Evolutionary conservation across 306 rosid species (phyloP), one percentile per base, ranked within the genome.

Genomic region (Aeschynomene evenia): DNA sequence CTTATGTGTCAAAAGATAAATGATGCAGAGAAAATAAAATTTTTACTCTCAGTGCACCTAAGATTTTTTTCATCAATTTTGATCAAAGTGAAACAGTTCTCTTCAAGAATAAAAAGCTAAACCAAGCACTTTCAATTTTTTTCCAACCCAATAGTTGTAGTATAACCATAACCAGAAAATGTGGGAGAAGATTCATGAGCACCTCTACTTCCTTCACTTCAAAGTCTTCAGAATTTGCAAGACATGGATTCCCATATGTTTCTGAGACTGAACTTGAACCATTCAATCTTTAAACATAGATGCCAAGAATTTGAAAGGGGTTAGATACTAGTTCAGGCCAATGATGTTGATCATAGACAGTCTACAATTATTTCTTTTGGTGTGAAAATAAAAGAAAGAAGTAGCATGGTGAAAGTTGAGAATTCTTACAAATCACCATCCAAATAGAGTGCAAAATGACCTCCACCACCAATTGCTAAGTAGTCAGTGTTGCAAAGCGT

Each of bases 171-270:
- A n/a, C n/a, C n/a, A n/a, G n/a, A n/a, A n/a, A n/a, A n/a, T n/a
- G 53, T 18, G 56, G 18, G 52, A 50, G 53, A 48, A 49, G 10
- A 13, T 70, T 57, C 52, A 34, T 49, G 55, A 58, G 50, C 67
- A 93, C 96, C 97, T 93, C 98, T 55, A 93, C 87, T 82, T 93
- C 96, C 87, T 90, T 90, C 46, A 90, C 91, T 61, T 85, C 90
- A 73, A 93, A 93, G 58, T 93, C 97, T 75, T 83, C 73, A 13
- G 96, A 80, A 74, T 86, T 75, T 9, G 98, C 97, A 78, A 93
- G 98, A 74, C 97, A 93, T 49, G 98, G 91, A 81, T 93, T 93
- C 4, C 88, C 96, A 28, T 88, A 93, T 12, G 97, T 93, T 77
- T 93, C 96, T 2, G 97, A 90, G 64, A 81, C 83, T 0, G 97